phyloP scores from a whole-genome alignment of 2,329 filamentous ascomycete species.

The Akanthomyces uredinophilus region DNA sequence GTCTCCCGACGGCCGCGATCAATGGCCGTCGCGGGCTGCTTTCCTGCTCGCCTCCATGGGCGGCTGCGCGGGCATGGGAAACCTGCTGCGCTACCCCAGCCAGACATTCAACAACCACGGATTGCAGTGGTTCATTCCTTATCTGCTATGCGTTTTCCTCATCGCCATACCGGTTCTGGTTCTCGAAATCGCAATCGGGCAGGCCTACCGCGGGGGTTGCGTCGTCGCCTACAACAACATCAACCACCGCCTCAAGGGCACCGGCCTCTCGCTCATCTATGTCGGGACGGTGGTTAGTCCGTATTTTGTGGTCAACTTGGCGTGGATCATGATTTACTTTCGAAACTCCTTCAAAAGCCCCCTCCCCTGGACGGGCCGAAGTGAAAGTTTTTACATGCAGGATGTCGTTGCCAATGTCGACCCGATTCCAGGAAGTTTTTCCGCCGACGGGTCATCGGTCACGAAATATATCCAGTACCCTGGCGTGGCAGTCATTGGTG shows the following conservation, averaged over 20 bases:
- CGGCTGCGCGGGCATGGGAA: constrained; percentile 53
- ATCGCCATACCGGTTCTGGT: constrained; percentile 52
- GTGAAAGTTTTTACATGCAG: constrained; percentile 47
- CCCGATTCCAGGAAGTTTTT: constrained; percentile 35
- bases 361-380: constrained; percentile 47
- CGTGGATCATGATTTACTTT: constrained; percentile 57
- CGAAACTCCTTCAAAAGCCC: constrained; percentile 50
- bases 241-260: constrained; percentile 47
- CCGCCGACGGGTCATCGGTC: constrained; percentile 33
- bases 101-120: constrained; percentile 57
- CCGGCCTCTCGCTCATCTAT: constrained; percentile 47
- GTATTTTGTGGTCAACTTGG: constrained; percentile 52
- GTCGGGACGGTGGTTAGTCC: constrained; percentile 51
- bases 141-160: constrained; percentile 48
- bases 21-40: constrained; percentile 50
- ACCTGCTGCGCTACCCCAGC: constrained; percentile 52
- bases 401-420: constrained; percentile 45
- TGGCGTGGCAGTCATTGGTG: constrained; percentile 42
- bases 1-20: constrained; percentile 41
- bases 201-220: constrained; percentile 51
- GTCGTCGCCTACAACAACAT: constrained; percentile 52
- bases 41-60: constrained; percentile 56
- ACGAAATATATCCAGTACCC: constrained; percentile 42
- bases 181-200: constrained; percentile 65
- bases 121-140: constrained; percentile 56